Evolutionary conservation across 2,329 filamentous ascomycete species (phyloP).

Genomic region (Peltaster fructicola): DNA sequence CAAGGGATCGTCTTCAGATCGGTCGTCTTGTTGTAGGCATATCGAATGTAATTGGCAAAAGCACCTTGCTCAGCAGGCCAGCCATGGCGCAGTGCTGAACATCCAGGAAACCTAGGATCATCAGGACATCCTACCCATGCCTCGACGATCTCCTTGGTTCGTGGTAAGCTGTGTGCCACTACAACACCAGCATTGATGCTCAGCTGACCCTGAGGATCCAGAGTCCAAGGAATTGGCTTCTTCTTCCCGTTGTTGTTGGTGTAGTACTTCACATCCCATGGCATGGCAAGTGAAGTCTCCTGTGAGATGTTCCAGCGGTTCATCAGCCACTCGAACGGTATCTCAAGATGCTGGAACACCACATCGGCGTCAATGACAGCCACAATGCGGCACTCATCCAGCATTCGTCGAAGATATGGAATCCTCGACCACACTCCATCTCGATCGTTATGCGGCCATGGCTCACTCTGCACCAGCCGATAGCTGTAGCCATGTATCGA

Average conservation of each 20-base stretch:
- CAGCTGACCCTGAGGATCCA: slow-evolving; percentile 20
- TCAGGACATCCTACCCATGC: slow-evolving; percentile 17
- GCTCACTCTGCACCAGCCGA: not conserved
- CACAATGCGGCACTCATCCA: slow-evolving; percentile 22
- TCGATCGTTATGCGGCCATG: not conserved
- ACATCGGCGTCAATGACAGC: slow-evolving; percentile 30
- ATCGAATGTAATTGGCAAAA: slow-evolving; percentile 18
- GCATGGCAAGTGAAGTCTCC: slow-evolving; percentile 27
- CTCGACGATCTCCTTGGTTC: slow-evolving; percentile 16
- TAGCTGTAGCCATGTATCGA: slow-evolving; percentile 1
- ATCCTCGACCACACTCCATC: not conserved
- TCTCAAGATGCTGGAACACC: slow-evolving; percentile 23
- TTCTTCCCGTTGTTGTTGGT: no score
- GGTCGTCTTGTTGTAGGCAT: slow-evolving; percentile 17
- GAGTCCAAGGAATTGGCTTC: no score
- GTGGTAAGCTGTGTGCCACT: slow-evolving; percentile 22
- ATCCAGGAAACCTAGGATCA: slow-evolving; percentile 18
- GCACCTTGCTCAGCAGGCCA: slow-evolving; percentile 19
- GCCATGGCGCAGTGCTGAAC: slow-evolving; percentile 1
- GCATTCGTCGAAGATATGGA: not conserved
- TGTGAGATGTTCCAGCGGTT: slow-evolving; percentile 27
- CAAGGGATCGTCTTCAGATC: slow-evolving; percentile 19
- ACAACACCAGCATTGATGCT: slow-evolving; percentile 26
- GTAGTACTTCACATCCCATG: no score
- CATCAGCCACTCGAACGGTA: slow-evolving; percentile 32